Evolutionary conservation across 495 filamentous ascomycete species (phyloP), one percentile per base, ranked within the genome.

Genomic region (Aspergillus bertholletiae): DNA sequence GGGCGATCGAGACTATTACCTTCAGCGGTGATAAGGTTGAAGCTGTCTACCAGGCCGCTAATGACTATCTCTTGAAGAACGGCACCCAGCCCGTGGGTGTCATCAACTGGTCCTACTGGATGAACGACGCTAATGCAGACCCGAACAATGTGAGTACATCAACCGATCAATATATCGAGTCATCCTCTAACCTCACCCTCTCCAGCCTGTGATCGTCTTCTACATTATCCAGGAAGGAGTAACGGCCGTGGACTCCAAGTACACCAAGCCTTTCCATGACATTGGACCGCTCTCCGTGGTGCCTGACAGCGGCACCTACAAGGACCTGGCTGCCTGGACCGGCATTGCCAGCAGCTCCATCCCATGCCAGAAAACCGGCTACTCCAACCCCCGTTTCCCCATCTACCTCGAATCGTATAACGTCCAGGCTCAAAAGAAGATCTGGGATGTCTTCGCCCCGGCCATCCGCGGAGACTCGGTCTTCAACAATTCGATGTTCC

Each of bases 181-280:
- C n/a, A n/a, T n/a, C n/a, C n/a, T n/a, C n/a, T n/a, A n/a, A n/a
- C n/a, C n/a, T n/a, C n/a, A n/a, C n/a, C n/a, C n/a, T n/a, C n/a
- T n/a, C n/a, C n/a, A 64, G 61, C 75, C 78, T 32, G 64, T 81
- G 35, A 81, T 81, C 54, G 47, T 72, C 12, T 70, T 80, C 56
- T 80, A 75, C 37, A 72, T 81, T 50, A 74, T 83, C 60, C 74
- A 78, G 58, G 72, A 80, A 68, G 76, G 78, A n/a, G 71, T 73
- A 3, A 60, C 51, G n/a, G 46, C 56, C 7, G 73, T 80, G 49
- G 66, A 74, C 54, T 34, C 65, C 2, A 49, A 35, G 27, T 80
- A 79, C 59, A 74, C 74, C 7, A 41, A 64, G 20, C 65, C 79
- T 21, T 80, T 83, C 67, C 61, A 64, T 48, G 63, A 63, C 6